Percentiles rank a stretch among this genome's conserved stretches.
phyloP scores from a whole-genome alignment of 495 filamentous ascomycete species.

The Lophiostoma macrostomum region DNA sequence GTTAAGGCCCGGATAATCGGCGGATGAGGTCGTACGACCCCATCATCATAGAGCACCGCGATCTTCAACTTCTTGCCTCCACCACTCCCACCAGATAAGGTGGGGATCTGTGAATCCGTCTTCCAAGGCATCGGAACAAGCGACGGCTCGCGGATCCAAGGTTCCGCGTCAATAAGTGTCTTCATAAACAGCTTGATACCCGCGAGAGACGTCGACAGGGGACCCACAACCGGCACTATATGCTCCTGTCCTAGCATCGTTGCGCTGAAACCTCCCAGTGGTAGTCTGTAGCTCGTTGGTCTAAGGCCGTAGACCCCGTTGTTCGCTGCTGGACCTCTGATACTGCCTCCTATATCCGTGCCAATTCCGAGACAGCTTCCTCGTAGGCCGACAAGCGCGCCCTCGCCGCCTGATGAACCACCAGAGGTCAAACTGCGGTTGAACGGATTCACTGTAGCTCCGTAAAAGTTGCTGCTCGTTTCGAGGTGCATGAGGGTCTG shows the following conservation, averaged over 20 bases:
- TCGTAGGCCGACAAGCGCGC: conserved; percentile 33
- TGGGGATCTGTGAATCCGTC: conserved; percentile 2
- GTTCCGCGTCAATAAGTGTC: conserved; percentile 54
- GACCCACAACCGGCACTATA: conserved; percentile 60
- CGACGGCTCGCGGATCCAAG: conserved; percentile 60
- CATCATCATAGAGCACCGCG: conserved; percentile 69
- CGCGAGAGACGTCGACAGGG: conserved; percentile 58
- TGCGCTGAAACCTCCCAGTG: conserved; percentile 47
- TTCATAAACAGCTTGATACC: conserved; percentile 65
- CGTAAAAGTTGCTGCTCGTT: conserved; percentile 56
- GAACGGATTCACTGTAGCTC: conserved; percentile 40
- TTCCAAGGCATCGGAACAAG: conserved; percentile 62
- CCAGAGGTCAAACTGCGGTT: conserved; percentile 32
- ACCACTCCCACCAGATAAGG: neutral
- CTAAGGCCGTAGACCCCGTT: conserved; percentile 64
- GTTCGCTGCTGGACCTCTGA: conserved; percentile 56
- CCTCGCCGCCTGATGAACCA: conserved; percentile 36
- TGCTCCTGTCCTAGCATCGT: conserved; percentile 57
- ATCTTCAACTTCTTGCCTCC: conserved; percentile 51
- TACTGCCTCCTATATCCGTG: conserved; percentile 37
- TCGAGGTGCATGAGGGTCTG: conserved; percentile 62
- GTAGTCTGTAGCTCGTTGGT: conserved; percentile 59
- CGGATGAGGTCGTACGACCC: conserved; percentile 66
- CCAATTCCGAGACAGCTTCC: conserved; percentile 35
- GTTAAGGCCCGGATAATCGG: conserved; percentile 61